Percentiles rank a stretch among this genome's conserved stretches.
Conservation (phyloP, 169 alveolate genomes). For the Plasmodium chabaudi region DNA sequence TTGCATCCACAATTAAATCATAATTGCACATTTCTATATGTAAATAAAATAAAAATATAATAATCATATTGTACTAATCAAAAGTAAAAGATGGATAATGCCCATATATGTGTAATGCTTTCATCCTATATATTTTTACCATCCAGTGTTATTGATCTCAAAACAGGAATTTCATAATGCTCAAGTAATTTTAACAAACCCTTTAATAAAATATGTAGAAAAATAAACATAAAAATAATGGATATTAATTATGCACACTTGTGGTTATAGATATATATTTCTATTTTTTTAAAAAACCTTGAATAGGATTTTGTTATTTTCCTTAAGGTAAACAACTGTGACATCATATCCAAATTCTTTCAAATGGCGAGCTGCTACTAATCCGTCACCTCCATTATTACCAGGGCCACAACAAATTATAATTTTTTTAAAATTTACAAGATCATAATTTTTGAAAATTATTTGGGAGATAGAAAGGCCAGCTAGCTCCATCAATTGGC, state of each 20-base stretch:
- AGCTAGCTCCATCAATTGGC: conserved; percentile 92
- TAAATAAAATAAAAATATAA: conserved; percentile 4
- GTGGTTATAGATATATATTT: too few relatives aligned
- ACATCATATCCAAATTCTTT: conserved; percentile 84
- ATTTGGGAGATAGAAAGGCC: conserved; percentile 91
- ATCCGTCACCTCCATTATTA: conserved; percentile 94
- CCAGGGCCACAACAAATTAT: conserved; percentile 93
- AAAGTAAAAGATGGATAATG: not conserved
- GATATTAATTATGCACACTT: not conserved
- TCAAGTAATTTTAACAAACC: conserved; percentile 25
- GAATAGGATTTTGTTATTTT: conserved; percentile 80
- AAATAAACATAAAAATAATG: not conserved
- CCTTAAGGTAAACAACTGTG: conserved; percentile 86
- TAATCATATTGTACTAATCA: not conserved
- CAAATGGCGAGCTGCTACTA: conserved; percentile 91
- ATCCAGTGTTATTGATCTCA: conserved; percentile 14
- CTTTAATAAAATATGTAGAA: conserved; percentile 15
- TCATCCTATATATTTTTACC: conserved; percentile 5
- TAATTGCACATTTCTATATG: conserved; percentile 75
- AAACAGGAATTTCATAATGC: conserved; percentile 46
- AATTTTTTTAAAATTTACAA: conserved; percentile 69
- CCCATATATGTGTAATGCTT: too few relatives aligned
- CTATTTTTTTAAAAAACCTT: conserved; percentile 29
- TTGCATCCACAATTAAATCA: conserved; percentile 90
- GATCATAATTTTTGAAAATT: conserved; percentile 78